phyloP scores from a whole-genome alignment of 495 filamentous ascomycete species.

The Talaromyces liani region DNA sequence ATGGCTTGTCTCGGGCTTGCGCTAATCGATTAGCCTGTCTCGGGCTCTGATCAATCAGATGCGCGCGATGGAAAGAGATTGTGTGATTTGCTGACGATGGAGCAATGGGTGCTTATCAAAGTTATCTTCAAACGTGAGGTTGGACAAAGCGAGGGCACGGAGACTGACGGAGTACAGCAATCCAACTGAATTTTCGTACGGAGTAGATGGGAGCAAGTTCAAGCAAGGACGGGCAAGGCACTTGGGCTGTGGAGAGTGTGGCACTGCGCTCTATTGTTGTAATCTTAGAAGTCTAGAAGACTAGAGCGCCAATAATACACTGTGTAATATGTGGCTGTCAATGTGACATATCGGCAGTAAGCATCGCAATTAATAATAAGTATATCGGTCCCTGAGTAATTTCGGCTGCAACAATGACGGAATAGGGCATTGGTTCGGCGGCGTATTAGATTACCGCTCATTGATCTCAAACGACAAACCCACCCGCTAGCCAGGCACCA shows the following conservation, averaged over 20 bases:
- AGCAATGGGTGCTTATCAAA: neutral
- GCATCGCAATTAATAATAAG: neutral
- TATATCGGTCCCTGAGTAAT: neutral
- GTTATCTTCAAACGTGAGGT: neutral
- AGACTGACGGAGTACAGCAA: neutral
- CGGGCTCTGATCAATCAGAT: neutral
- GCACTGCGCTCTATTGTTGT: no score
- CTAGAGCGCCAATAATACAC: neutral
- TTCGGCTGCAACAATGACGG: neutral
- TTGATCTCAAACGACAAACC: slow-evolving; percentile 1
- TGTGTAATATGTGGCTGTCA: neutral
- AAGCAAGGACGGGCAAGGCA: neutral
- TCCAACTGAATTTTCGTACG: neutral
- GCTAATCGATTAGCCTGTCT: neutral
- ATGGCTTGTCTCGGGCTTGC: slow-evolving; percentile 7
- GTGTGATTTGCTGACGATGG: neutral
- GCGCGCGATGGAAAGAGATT: neutral
- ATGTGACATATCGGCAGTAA: neutral
- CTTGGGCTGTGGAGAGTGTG: neutral
- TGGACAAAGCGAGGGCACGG: neutral
- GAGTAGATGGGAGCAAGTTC: neutral
- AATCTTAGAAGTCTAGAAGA: no score
- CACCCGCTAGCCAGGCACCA: neutral
- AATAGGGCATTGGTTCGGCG: neutral
- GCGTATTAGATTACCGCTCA: slow-evolving; percentile 1